A percentile compares a stretch with the other conserved stretches of the same genome.
Conservation (phyloP, 208 protist genomes). For the Phytomonas serpens region DNA sequence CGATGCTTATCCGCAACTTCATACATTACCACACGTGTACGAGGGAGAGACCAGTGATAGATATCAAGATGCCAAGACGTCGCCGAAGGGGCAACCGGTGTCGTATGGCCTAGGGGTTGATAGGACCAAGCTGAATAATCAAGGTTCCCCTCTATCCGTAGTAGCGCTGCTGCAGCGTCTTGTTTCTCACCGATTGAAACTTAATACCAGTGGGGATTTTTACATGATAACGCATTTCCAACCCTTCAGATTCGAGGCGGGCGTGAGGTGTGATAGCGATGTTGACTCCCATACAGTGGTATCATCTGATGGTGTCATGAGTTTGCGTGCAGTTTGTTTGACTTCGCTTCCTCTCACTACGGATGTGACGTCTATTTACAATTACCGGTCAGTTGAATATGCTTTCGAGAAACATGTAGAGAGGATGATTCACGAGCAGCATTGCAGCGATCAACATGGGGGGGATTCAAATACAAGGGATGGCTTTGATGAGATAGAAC, state of each 20-base stretch:
- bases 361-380: constrained; percentile 19
- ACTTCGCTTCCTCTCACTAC: constrained; percentile 18
- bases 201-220: background rate
- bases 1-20: background rate
- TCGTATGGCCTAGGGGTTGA: background rate
- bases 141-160: background rate
- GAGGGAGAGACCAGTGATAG: background rate
- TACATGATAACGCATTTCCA: background rate
- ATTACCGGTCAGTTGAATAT: constrained; percentile 31
- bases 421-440: background rate
- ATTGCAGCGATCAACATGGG: background rate
- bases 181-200: background rate
- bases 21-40: background rate
- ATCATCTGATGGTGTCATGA: background rate
- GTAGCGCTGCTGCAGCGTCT: background rate
- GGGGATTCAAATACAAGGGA: background rate
- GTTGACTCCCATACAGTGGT: background rate
- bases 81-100: background rate
- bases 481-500: background rate
- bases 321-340: constrained; percentile 2
- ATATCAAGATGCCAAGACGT: background rate
- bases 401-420: constrained; percentile 29
- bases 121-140: background rate
- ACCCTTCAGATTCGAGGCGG: background rate
- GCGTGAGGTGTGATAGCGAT: background rate